phyloP scores from a whole-genome alignment of 2,329 filamentous ascomycete genomes.

The Penicillium sp. region DNA sequence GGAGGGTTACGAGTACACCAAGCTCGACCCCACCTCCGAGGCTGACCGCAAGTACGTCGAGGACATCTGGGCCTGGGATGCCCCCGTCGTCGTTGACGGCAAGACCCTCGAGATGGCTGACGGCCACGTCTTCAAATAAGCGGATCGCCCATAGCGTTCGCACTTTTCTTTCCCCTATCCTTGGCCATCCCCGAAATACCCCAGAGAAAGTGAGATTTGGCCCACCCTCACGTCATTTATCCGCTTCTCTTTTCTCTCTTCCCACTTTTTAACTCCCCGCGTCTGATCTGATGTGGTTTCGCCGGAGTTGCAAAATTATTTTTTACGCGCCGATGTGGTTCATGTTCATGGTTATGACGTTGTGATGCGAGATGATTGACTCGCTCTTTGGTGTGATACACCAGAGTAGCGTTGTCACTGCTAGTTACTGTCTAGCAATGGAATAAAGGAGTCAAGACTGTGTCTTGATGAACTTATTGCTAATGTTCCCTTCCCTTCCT shows the following conservation, averaged over 20 bases:
- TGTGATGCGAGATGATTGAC: slow-evolving; percentile 27
- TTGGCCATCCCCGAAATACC: slow-evolving; percentile 22
- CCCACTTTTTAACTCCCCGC: slow-evolving; percentile 3
- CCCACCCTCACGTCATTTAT: background rate
- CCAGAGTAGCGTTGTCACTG: slow-evolving; percentile 10
- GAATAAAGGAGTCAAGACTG: slow-evolving; percentile 9
- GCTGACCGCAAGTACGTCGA: slow-evolving; percentile 86
- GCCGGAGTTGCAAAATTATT: slow-evolving; percentile 17
- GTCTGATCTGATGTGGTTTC: slow-evolving; percentile 1
- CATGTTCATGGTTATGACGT: slow-evolving; percentile 27
- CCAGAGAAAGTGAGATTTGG: slow-evolving; percentile 10
- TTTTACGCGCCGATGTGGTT: slow-evolving; percentile 28
- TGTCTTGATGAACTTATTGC: slow-evolving; percentile 8
- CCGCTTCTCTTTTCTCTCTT: slow-evolving; percentile 6
- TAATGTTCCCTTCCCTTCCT: background rate
- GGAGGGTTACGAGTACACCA: slow-evolving; percentile 94
- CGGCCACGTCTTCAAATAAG: slow-evolving; percentile 99
- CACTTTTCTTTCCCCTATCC: background rate
- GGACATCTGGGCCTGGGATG: slow-evolving; percentile 89
- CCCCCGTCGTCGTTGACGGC: slow-evolving; percentile 73
- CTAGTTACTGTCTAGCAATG: slow-evolving; percentile 23
- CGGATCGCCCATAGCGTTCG: slow-evolving; percentile 14
- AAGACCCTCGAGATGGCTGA: slow-evolving; percentile 87
- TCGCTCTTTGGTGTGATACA: background rate
- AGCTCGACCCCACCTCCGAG: slow-evolving; percentile 84